phyloP scores from a whole-genome alignment of 108 stramenopile species.

The Skeletonema costatum region DNA sequence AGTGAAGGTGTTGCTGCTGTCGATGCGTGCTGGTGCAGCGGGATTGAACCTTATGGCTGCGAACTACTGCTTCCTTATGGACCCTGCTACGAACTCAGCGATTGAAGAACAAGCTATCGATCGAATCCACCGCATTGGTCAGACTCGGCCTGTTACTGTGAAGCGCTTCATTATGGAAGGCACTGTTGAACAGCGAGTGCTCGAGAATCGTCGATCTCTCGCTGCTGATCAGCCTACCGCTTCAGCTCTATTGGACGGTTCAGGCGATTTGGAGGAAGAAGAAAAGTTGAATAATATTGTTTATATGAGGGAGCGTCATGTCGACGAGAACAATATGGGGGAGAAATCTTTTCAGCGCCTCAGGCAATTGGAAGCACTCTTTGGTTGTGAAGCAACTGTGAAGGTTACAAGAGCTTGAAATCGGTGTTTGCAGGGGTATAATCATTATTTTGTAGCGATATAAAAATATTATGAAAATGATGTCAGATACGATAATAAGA shows the following conservation, averaged over 20 bases:
- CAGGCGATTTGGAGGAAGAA: conserved; percentile 10
- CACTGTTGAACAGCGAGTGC: conserved; percentile 31
- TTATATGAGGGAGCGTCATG: conserved; percentile 1
- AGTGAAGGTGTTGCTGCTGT: conserved; percentile 16
- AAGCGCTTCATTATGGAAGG: conserved; percentile 27
- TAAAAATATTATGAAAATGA: not conserved
- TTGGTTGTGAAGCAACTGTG: conserved; percentile 17
- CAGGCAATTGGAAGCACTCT: conserved; percentile 8
- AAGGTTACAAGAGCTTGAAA: not conserved
- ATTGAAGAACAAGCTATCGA: conserved; percentile 39
- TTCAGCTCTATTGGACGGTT: conserved; percentile 15
- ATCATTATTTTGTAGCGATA: not conserved
- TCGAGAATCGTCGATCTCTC: conserved; percentile 7
- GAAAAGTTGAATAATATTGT: not conserved
- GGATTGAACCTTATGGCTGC: conserved; percentile 34
- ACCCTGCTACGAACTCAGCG: conserved; percentile 8
- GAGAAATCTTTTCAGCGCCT: conserved; percentile 11
- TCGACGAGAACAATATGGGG: conserved; percentile 10
- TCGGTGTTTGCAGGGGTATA: not conserved
- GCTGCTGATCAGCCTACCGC: conserved; percentile 18
- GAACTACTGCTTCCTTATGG: conserved; percentile 21
- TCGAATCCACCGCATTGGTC: conserved; percentile 56
- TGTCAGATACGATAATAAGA: not conserved
- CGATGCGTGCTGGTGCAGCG: conserved; percentile 28
- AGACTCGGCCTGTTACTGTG: conserved; percentile 45